Evolutionary conservation across 75 land plant species (phyloP), one percentile per base, ranked within the genome.

Genomic region (Pinus tabuliformis): DNA sequence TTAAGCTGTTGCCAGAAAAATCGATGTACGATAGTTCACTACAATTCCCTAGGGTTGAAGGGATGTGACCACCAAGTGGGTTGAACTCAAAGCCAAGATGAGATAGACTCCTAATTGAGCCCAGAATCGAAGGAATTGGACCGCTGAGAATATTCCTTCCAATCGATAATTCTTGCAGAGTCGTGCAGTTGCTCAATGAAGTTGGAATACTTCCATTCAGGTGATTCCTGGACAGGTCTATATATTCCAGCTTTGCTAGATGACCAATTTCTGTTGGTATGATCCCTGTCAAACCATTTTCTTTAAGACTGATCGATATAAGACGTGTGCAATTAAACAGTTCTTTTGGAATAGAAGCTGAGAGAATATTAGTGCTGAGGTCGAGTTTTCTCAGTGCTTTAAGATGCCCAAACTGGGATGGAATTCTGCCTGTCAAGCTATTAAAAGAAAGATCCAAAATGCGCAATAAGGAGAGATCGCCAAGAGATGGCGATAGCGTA

Each of bases 241-340:
- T 17, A 30, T 33, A 15, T 36, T 64, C 17, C 16, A 64, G 15
- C 17, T 30, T 30, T 12, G 1, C 6, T 5, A 64, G 68, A 26
- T 20, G 1, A 64, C 68, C 39, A 15, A 64, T 0, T 15, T 64
- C 36, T 64, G 68, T 17, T 26, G 68, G 68, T 64, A 64, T 33
- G 4, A 15, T 64, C 39, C 68, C 68, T 16, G 36, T 12, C 68
- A 64, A 64, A 17, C 4, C 8, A 36, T 64, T 64, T 4, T 5
- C 4, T 15, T 20, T 33, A 33, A 64, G 68, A 33, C 17, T 64
- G 16, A 64, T 33, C 39, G 20, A 3, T 39, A 28, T 0, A 64
- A 64, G 68, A 5, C 33, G 68, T 64, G 33, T 64, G 68, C 68
- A 64, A 64, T 64, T 64, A 30, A 36, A 4, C 28, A 64, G 68